These are phyloP conservation scores for Takakia lepidozioides DNA, from an alignment of 225 moss, liverwort and hornwort species.

Conservation along the genomic window DNA sequence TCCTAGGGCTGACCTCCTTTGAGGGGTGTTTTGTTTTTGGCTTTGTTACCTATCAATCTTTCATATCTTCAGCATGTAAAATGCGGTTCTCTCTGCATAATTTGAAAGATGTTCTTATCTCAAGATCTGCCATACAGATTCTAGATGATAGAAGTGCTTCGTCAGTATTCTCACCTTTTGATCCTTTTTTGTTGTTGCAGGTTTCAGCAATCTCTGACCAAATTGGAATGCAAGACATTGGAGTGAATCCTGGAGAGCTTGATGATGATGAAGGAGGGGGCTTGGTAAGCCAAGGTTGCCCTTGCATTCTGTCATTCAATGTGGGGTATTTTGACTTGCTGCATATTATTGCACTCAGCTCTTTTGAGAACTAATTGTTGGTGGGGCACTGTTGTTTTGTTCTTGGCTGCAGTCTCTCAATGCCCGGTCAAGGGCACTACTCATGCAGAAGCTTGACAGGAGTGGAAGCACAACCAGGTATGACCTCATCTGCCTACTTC, in stretches of 20 bases:
- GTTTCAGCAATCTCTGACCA: conserved; percentile 99
- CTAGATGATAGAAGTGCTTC: too few species aligned
- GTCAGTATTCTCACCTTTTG: too few species aligned
- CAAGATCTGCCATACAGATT: too few species aligned
- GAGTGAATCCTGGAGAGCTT: conserved; percentile 96
- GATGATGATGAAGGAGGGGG: conserved; percentile 99
- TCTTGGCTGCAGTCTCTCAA: conserved; percentile 92
- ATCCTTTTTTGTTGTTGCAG: too few species aligned
- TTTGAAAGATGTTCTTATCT: too few species aligned
- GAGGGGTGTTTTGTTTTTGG: too few species aligned
- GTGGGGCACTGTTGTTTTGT: background rate
- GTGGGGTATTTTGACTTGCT: too few species aligned
- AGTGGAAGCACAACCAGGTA: conserved; percentile 92
- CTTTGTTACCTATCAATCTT: too few species aligned
- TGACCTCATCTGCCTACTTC: too few species aligned
- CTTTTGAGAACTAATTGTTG: background rate
- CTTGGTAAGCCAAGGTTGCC: conserved; percentile 42
- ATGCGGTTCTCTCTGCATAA: too few species aligned
- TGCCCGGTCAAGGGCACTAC: conserved; percentile 92
- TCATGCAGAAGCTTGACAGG: conserved; percentile 98
- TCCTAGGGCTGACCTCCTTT: background rate
- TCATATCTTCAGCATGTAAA: too few species aligned
- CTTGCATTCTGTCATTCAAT: too few species aligned
- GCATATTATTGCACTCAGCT: background rate
- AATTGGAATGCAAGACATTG: conserved; percentile 98